Evolutionary conservation across 2,329 filamentous ascomycete species (phyloP), one percentile per base, ranked within the genome.

Genomic region (Colletotrichum orchidophilum): DNA sequence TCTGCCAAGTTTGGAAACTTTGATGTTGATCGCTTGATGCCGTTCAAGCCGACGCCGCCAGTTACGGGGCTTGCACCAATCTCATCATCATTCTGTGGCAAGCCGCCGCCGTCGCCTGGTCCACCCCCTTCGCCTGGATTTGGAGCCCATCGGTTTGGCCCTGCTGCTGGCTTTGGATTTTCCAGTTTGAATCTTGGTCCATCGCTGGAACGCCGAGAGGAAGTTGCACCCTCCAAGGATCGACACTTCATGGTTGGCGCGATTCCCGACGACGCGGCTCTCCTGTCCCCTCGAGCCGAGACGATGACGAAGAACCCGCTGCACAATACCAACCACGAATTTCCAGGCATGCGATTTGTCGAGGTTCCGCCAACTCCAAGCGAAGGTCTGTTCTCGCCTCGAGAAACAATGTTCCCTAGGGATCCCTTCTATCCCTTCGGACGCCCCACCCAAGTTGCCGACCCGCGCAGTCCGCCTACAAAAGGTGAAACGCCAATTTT

Each of bases 381-480:
- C 15, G 86, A 87, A 33, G 84, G 83, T 35, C 80, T 87, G 60
- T 91, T 87, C 78, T 91, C 85, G 64, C 88, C 86, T 21, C 82
- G 84, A 58, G 82, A 84, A 66, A 83, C 83, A 8, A 82, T 84
- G 76, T 89, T 91, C 67, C 86, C 88, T 5, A 82, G 87, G 29
- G 85, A 90, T 73, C 83, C 86, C 0, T 86, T 88, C 67, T 83
- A 80, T 57, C 82, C 86, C 2, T 89, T 89, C 73, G 85, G 83
- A 54, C 83, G 85, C 46, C 87, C 87, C 12, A 75, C 82, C 3
- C 85, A 87, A 72, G 81, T 84, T 12, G 85, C 84, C 15, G 92
- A 95, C 77, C 93, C 93, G 15, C 84, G 93, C 75, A 95, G 93
- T 78, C 93, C 93, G 18, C 91, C 92, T 0, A 93, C 92, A 13